A percentile compares a stretch with the other conserved stretches of the same genome.
phyloP scores from a whole-genome alignment of 1,139 yeast genomes.

The Arxiozyma telluris region DNA sequence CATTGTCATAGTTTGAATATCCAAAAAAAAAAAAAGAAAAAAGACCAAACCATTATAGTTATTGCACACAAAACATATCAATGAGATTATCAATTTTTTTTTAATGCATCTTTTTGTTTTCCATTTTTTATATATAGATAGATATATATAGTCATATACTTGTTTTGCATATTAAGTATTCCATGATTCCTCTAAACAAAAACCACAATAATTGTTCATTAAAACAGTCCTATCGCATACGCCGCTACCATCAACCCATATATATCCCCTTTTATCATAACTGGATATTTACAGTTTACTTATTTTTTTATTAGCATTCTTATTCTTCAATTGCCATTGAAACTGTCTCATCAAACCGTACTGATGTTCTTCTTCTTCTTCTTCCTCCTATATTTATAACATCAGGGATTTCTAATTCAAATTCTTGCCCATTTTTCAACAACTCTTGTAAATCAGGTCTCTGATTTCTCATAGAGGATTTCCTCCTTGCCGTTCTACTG shows the following conservation, averaged over 20 bases:
- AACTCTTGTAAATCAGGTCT: constrained; percentile 41
- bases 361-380: constrained; percentile 52
- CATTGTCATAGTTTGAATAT: no score
- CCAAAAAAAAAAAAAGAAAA: no score
- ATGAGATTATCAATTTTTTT: not conserved
- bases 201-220: no score
- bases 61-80: not conserved
- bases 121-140: no score
- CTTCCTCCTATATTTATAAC: constrained; percentile 28
- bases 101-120: no score
- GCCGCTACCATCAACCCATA: no score
- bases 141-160: no score
- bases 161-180: no score
- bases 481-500: constrained; percentile 16
- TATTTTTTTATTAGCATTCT: not conserved
- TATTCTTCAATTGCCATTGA: constrained; percentile 35
- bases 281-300: not conserved
- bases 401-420: constrained; percentile 42
- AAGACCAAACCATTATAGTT: no score
- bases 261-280: no score
- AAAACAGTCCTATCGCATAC: no score
- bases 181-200: no score
- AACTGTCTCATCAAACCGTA: constrained; percentile 61
- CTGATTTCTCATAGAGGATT: constrained; percentile 29
- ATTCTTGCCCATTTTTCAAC: constrained; percentile 39